A percentile compares a stretch with the other conserved stretches of the same genome.
Conservation (phyloP, 2,329 filamentous ascomycete species). For the Pseudogymnoascus sp. region DNA sequence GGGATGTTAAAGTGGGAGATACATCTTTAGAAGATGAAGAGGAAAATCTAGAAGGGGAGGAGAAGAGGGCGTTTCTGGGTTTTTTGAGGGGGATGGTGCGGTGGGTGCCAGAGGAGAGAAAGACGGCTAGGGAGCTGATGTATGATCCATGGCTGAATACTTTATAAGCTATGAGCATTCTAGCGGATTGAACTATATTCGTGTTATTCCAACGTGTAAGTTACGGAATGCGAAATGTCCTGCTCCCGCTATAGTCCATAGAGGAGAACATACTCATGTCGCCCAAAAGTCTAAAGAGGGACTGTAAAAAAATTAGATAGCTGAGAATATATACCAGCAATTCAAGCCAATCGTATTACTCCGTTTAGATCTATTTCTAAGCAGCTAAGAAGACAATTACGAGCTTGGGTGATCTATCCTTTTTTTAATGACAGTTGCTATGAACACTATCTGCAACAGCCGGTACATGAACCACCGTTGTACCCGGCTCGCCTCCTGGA, state of each 20-base stretch:
- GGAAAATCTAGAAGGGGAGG: constrained; percentile 23
- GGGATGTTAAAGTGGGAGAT: constrained; percentile 9
- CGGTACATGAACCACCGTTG: not conserved
- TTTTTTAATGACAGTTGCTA: not conserved
- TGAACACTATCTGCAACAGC: not conserved
- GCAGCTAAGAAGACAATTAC: too few relatives aligned
- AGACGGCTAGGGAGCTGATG: constrained; percentile 27
- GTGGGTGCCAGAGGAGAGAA: constrained; percentile 29
- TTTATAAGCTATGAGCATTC: not conserved
- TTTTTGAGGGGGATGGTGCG: constrained; percentile 28
- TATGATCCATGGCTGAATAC: constrained; percentile 28
- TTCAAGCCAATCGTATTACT: too few relatives aligned
- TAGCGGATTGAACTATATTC: not conserved
- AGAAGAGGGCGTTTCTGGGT: constrained; percentile 27
- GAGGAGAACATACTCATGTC: too few relatives aligned
- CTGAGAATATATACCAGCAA: too few relatives aligned
- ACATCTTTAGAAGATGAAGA: constrained; percentile 14
- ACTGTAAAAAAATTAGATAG: too few relatives aligned
- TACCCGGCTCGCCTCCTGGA: not conserved
- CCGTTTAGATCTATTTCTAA: too few relatives aligned
- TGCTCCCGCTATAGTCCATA: too few relatives aligned
- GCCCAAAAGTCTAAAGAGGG: too few relatives aligned
- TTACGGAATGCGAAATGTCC: not conserved
- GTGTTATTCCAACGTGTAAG: not conserved
- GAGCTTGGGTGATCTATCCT: not conserved